phyloP scores from a whole-genome alignment of 2,329 filamentous ascomycete species.

The Gremmenia infestans region DNA sequence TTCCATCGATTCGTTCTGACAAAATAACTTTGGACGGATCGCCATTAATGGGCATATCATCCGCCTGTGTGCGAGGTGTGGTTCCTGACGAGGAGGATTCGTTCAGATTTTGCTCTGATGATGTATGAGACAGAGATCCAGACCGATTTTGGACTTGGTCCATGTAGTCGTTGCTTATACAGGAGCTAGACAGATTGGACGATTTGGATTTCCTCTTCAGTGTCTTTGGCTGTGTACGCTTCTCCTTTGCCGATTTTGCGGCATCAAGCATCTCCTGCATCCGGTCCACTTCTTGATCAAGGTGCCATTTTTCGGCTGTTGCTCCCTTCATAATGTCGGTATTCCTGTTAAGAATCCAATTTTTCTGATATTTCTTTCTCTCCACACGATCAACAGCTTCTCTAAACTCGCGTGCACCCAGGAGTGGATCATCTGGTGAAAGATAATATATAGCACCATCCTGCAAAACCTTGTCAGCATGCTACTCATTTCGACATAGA shows the following conservation, averaged over 20 bases:
- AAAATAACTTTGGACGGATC: background rate
- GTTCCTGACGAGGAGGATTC: background rate
- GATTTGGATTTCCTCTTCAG: background rate
- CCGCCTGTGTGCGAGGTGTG: background rate
- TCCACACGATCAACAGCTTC: background rate
- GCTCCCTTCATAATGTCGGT: too few relatives aligned
- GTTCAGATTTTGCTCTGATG: background rate
- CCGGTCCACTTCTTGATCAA: too few relatives aligned
- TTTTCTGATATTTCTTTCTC: background rate
- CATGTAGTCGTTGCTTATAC: background rate
- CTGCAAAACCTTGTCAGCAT: background rate
- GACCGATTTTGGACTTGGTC: background rate
- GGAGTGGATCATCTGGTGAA: background rate
- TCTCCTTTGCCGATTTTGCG: too few relatives aligned
- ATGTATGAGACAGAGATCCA: background rate
- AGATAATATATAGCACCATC: background rate
- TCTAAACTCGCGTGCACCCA: background rate
- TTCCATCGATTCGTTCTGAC: background rate
- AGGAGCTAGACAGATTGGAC: background rate
- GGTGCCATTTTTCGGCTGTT: too few relatives aligned
- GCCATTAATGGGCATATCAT: background rate
- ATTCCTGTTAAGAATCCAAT: background rate
- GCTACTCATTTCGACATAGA: background rate
- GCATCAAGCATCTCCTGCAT: too few relatives aligned
- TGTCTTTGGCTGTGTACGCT: background rate